Percentiles rank a stretch among this genome's conserved stretches.
These are phyloP conservation scores for Betula pendula DNA, from an alignment of 306 rosid species.

Conservation along the genomic window DNA sequence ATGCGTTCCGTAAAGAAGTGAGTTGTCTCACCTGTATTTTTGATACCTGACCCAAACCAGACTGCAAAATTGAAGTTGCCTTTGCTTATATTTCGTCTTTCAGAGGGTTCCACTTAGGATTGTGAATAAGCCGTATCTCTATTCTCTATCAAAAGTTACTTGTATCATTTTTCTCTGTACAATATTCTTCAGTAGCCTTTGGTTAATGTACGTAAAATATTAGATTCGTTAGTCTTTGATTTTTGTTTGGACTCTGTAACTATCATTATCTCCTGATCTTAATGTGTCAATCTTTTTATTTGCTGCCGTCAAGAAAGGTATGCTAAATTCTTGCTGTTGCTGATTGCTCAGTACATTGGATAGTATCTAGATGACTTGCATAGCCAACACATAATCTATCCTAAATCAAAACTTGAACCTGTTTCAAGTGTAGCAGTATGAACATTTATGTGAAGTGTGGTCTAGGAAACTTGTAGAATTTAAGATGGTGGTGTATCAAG, in stretches of 20 bases:
- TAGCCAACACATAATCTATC: not conserved
- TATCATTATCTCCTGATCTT: not conserved
- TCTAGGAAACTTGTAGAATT: not conserved
- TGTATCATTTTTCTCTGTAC: not conserved
- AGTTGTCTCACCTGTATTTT: slow-evolving; percentile 13
- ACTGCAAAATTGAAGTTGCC: not conserved
- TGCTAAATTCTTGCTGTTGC: not conserved
- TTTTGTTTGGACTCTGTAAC: not conserved
- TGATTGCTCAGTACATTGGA: not conserved
- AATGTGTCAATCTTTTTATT: not conserved
- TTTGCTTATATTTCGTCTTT: not conserved
- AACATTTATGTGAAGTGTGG: not conserved
- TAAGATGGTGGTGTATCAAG: not conserved
- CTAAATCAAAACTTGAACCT: not conserved
- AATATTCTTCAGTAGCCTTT: not conserved
- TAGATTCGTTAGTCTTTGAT: not conserved
- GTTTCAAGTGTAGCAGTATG: not conserved
- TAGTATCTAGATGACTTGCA: not conserved
- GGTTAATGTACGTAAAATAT: not conserved
- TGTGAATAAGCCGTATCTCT: not conserved
- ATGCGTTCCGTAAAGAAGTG: slow-evolving; percentile 79
- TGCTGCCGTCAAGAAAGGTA: not conserved
- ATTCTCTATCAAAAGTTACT: not conserved
- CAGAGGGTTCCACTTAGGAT: not conserved
- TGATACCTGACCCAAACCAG: not conserved